Percentiles rank a stretch among this genome's conserved stretches.
Evolutionary conservation across 2,329 filamentous ascomycete genomes (phyloP).

Genomic region (Nannizziopsis barbatae): DNA sequence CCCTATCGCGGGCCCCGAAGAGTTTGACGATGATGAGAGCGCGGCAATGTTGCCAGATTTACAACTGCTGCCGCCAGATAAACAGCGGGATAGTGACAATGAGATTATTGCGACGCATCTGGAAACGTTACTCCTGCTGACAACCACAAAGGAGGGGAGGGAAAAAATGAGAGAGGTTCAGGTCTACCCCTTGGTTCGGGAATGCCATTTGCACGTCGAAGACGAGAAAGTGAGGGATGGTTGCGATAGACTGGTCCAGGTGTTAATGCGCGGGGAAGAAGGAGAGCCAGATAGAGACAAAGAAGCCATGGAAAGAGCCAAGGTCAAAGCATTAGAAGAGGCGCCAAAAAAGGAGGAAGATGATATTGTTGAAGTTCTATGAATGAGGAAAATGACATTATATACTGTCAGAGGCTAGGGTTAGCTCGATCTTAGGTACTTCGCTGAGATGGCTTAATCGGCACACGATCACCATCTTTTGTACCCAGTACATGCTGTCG

Average conservation of each 20-base stretch:
- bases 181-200: constrained; percentile 80
- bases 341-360: constrained; percentile 33
- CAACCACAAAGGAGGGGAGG: constrained; percentile 63
- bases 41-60: constrained; percentile 80
- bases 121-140: constrained; percentile 75
- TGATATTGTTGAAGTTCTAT: constrained; percentile 38
- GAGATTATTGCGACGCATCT: constrained; percentile 76
- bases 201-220: constrained; percentile 67
- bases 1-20: constrained; percentile 77
- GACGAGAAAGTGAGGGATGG: constrained; percentile 72
- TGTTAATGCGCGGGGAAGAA: constrained; percentile 71
- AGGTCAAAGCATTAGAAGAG: constrained; percentile 31
- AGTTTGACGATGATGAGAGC: constrained; percentile 77
- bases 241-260: constrained; percentile 80
- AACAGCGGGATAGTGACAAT: constrained; percentile 65
- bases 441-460: background rate
- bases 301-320: constrained; percentile 30
- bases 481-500: no score
- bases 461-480: no score
- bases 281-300: constrained; percentile 39
- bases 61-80: constrained; percentile 80
- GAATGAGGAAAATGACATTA: constrained; percentile 9
- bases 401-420: background rate
- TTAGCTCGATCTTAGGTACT: background rate
- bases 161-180: constrained; percentile 63